Conservation (phyloP, 2,329 filamentous ascomycete species). For the Laburnicola sp. region DNA sequence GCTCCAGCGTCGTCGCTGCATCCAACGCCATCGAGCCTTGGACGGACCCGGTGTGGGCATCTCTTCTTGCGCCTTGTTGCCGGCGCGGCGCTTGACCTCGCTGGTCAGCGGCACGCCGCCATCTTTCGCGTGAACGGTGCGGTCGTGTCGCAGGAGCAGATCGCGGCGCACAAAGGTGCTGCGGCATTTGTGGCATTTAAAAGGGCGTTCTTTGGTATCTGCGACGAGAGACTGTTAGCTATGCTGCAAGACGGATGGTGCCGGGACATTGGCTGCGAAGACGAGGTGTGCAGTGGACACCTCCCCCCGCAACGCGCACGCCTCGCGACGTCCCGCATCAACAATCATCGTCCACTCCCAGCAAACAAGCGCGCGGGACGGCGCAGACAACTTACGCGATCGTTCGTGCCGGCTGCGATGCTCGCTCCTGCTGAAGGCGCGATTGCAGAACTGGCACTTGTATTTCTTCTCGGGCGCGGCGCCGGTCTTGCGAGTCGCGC, state of each 20-base stretch:
- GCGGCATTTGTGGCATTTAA: conserved; percentile 97
- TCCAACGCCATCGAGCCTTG: conserved; percentile 79
- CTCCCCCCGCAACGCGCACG: conserved; percentile 42
- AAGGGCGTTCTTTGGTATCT: conserved; percentile 99
- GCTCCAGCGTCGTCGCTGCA: conserved; percentile 75
- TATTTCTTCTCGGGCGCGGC: conserved; percentile 94
- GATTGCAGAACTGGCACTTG: conserved; percentile 98
- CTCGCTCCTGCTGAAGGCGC: conserved; percentile 96
- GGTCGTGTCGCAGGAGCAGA: conserved; percentile 92
- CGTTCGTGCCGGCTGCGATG: conserved; percentile 96
- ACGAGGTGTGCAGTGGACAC: conserved; percentile 26
- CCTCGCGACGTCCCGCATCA: conserved; percentile 39
- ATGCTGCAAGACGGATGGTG: too few species aligned
- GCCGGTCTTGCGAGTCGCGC: conserved; percentile 72
- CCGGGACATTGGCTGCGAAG: too few species aligned
- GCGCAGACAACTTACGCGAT: conserved; percentile 83
- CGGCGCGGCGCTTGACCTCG: conserved; percentile 84
- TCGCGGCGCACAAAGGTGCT: conserved; percentile 98
- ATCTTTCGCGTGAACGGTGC: conserved; percentile 98
- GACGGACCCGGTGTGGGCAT: conserved; percentile 65
- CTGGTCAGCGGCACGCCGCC: conserved; percentile 91
- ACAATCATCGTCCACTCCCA: conserved; percentile 18
- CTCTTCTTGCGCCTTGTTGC: conserved; percentile 63
- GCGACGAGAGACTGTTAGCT: conserved; percentile 44
- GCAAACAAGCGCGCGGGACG: not conserved